Base-by-base conservation (phyloP, 257 asterid genomes). In the Scutellaria minor region DNA sequence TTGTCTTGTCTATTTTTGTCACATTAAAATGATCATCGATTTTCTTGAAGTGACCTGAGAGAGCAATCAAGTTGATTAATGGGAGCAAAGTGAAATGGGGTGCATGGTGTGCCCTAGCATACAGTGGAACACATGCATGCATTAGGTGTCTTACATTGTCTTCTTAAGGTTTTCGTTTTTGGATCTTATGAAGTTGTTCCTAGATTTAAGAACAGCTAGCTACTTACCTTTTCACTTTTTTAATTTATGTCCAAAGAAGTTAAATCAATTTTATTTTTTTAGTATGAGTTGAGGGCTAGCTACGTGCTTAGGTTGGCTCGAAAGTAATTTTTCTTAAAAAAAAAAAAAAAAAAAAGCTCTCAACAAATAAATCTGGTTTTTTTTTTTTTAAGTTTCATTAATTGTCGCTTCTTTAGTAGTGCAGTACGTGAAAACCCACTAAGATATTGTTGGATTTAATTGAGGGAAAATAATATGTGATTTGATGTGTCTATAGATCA, bases 111-210 rank as follows among this genome's bases (percentile, higher is more conserved):
- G 62, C 3, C 54, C 42, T 45, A 40, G 57, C 74, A 55, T 42
- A 59, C 65, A 42, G 47, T 56, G 66, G 58, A 70, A 41, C 50
- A 70, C 65, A 24, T 1, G 15, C 20, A 59, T 44, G 45, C 42
- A 42, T 44, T 55, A 7, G 22, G 41, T 61, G 54, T 41, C 64
- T 48, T 44, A 8, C 54, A 47, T 42, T 41, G 10, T 22, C 42
- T 62, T 41, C 11, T 2, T 45, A 37, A 13, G 13, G 0, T 62
- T 64, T 24, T 20, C 5, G 24, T 22, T 55, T 37, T 48, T 41
- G 47, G 51, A 20, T 54, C 52, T 39, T 41, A 54, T 3, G 11
- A 68, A 3, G 64, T 42, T 69, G 15, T 56, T 44, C 55, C 74
- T 12, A 54, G 24, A 40, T 24, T 52, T 53, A 39, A 45, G 64